phyloP scores from a whole-genome alignment of 148 eudicot genomes.

The Silene conica region DNA sequence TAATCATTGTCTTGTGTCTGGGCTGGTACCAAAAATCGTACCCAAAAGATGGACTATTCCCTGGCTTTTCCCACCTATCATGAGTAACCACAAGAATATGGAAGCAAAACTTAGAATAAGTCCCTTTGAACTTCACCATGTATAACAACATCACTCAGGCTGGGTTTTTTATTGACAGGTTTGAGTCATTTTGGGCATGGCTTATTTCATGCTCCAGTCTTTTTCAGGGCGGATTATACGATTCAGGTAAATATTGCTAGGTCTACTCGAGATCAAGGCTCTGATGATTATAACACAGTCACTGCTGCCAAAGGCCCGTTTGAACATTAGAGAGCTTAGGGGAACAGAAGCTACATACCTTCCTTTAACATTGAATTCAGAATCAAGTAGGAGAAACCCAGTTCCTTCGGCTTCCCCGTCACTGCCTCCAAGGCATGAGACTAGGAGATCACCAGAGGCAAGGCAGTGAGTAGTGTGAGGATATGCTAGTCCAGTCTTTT shows the following conservation, averaged over 20 bases:
- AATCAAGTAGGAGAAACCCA: slow-evolving; percentile 94
- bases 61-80: slow-evolving; percentile 97
- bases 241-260: no score
- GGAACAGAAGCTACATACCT: slow-evolving; percentile 39
- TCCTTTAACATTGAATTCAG: slow-evolving; percentile 95
- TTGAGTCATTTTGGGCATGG: no score
- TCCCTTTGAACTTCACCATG: background rate
- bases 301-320: no score
- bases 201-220: no score
- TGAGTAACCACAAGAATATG: background rate
- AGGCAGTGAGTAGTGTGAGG: slow-evolving; percentile 98
- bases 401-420: slow-evolving; percentile 91
- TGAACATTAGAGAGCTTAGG: no score
- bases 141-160: no score
- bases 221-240: no score
- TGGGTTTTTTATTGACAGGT: no score
- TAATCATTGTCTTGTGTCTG: slow-evolving; percentile 89
- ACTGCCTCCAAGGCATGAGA: slow-evolving; percentile 87
- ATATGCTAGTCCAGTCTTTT: slow-evolving; percentile 91
- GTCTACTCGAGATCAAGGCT: no score
- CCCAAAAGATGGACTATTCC: slow-evolving; percentile 84
- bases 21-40: slow-evolving; percentile 99
- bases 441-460: slow-evolving; percentile 87
- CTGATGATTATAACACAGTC: no score
- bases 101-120: slow-evolving; percentile 1